These are phyloP conservation scores for Aspergillus nidulans DNA, from an alignment of 495 filamentous ascomycete genomes.

Conservation along the genomic window DNA sequence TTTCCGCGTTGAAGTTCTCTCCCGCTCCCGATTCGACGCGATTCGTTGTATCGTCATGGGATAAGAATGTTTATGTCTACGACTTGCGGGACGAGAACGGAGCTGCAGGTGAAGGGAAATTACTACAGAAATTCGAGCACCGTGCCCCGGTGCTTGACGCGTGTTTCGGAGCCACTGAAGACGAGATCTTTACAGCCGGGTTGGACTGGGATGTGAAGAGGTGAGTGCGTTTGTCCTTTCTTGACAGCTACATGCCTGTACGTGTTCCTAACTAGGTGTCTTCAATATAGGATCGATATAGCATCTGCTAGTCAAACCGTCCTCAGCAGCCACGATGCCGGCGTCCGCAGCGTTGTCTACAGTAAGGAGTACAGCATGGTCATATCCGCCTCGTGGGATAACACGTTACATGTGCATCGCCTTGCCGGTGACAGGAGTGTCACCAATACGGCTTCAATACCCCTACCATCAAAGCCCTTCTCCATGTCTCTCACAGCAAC, in stretches of 20 bases:
- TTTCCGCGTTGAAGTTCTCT: conserved; percentile 82
- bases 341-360: conserved; percentile 81
- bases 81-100: conserved; percentile 63
- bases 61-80: conserved; percentile 88
- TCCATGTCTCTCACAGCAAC: conserved; percentile 75
- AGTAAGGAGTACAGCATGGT: conserved; percentile 69
- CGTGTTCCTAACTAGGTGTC: conserved; percentile 11
- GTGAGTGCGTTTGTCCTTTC: conserved; percentile 37
- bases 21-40: conserved; percentile 59
- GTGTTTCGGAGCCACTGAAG: conserved; percentile 75
- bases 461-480: conserved; percentile 79
- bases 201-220: conserved; percentile 80
- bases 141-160: conserved; percentile 85
- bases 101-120: conserved; percentile 48
- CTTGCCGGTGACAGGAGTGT: conserved; percentile 37
- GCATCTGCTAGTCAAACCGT: conserved; percentile 64
- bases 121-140: conserved; percentile 72
- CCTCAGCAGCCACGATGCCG: conserved; percentile 70
- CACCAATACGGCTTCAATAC: conserved; percentile 50
- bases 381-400: conserved; percentile 91
- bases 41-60: conserved; percentile 91
- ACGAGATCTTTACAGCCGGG: conserved; percentile 80
- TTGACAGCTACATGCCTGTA: not conserved
- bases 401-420: conserved; percentile 78
- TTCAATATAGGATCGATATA: conserved; percentile 60